Evolutionary conservation across 2,329 filamentous ascomycete genomes (phyloP).

Genomic region (Zasmidium cellare): DNA sequence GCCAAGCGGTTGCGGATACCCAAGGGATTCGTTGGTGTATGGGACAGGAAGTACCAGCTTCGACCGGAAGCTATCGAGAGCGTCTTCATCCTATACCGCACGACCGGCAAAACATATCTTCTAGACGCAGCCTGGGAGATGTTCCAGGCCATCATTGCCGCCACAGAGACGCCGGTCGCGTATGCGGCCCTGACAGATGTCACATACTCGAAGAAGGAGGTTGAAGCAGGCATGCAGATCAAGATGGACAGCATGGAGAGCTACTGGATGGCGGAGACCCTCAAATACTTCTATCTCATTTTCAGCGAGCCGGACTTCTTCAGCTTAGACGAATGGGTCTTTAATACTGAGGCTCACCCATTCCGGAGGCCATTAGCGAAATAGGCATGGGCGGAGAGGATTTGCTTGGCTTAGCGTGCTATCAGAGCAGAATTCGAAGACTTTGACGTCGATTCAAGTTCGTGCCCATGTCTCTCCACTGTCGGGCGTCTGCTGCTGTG

Average conservation of each 20-base stretch:
- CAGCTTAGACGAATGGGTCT: constrained; percentile 50
- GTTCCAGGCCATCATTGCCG: constrained; percentile 47
- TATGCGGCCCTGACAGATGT: constrained; percentile 49
- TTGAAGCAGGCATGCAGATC: constrained; percentile 32
- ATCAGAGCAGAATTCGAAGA: background rate
- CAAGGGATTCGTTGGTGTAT: constrained; percentile 45
- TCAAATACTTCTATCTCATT: constrained; percentile 52
- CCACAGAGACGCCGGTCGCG: constrained; percentile 46
- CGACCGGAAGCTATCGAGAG: constrained; percentile 61
- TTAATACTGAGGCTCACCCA: constrained; percentile 54
- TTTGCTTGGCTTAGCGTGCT: background rate
- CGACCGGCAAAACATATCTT: constrained; percentile 54
- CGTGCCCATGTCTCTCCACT: background rate
- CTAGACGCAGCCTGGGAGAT: constrained; percentile 52
- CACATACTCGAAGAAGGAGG: constrained; percentile 36
- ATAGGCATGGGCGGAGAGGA: background rate
- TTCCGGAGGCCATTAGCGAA: constrained; percentile 35
- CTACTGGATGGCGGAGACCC: constrained; percentile 52
- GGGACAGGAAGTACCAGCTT: constrained; percentile 49
- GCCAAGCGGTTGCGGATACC: constrained; percentile 41
- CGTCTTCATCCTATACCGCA: constrained; percentile 62
- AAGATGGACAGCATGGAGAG: constrained; percentile 49
- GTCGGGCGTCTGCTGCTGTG: constrained; percentile 4
- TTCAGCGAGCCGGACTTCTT: constrained; percentile 46
- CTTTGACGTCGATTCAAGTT: background rate